Conservation (phyloP, 2,329 filamentous ascomycete species). For the Fusarium sp. region DNA sequence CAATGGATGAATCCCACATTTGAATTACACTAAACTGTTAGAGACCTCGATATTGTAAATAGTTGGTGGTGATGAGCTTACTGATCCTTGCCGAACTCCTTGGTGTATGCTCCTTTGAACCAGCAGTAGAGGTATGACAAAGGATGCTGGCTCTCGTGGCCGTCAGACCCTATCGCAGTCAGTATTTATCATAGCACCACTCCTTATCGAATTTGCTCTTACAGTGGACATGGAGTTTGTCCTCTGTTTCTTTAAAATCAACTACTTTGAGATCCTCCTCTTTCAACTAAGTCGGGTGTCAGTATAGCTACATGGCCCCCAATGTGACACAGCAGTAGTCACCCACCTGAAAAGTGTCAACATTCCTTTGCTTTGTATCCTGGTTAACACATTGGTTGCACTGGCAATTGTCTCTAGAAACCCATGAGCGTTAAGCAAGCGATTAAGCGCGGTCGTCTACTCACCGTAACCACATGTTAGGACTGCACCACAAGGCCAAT, state of each 20-base stretch:
- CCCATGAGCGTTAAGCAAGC: constrained; percentile 18
- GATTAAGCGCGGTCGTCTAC: constrained; percentile 16
- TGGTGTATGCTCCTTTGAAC: constrained; percentile 29
- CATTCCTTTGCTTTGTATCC: constrained; percentile 57
- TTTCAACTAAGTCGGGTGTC: constrained; percentile 48
- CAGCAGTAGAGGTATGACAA: constrained; percentile 56
- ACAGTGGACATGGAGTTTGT: constrained; percentile 53
- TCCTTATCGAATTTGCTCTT: constrained; percentile 5
- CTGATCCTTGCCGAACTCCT: constrained; percentile 40
- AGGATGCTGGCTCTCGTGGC: constrained; percentile 75
- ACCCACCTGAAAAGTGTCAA: constrained; percentile 56
- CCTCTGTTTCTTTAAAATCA: constrained; percentile 42
- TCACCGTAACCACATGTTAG: constrained; percentile 48
- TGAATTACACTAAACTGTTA: constrained; percentile 24
- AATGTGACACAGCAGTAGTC: background rate
- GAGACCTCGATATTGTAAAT: background rate
- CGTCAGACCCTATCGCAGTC: constrained; percentile 70
- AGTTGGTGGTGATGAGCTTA: constrained; percentile 12
- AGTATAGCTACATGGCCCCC: background rate
- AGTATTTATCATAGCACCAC: background rate
- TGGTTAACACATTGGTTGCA: constrained; percentile 56
- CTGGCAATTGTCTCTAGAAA: constrained; percentile 57
- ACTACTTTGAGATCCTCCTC: constrained; percentile 47
- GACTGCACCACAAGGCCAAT: constrained; percentile 30
- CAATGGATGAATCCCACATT: constrained; percentile 50